Base-by-base conservation (phyloP, 2,329 filamentous ascomycete species). In the Stemphylium vesicarium region DNA sequence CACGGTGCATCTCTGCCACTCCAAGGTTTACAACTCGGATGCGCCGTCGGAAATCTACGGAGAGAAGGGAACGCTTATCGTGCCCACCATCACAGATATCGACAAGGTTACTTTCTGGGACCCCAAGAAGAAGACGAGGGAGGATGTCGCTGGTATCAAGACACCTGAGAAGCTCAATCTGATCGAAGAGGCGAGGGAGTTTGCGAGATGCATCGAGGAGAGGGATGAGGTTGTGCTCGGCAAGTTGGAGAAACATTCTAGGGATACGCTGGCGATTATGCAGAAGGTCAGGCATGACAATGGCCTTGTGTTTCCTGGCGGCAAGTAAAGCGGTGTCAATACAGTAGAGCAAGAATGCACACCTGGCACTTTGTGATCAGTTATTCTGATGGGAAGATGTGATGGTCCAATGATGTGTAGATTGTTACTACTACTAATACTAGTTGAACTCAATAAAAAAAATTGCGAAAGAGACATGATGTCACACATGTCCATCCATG, bases 11-110 rank as follows among this genome's bases (percentile, higher is more conserved):
- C 62, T 80, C 70, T 64, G 69, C 73, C 57, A 67, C 38, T 72
- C 70, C 55, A 82, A 82, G 59, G 75, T 76, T 44, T 81, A 77
- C 59, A 75, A 71, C 29, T 78, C 74, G n/a, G 70, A 74, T 4
- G 76, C 78, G 13, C 77, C 77, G 6, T 72, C 47, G 29, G 80
- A 82, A 62, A 66, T 82, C 1, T 81, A 79, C 57, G 79, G 80
- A 11, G 76, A 80, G 60, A 79, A 77, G 54, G 80, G 79, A 2
- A 81, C 79, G 35, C 52, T 82, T 15, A 71, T 73, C 4, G 62
- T 79, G 9, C 79, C 79, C 35, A 74, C 64, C 0, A 77, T 80
- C 13, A 79, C 79, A 42, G 79, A 81, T 57, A 78, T 82, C 41
- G 71, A 72, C 38, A 73, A 64, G 20, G 66, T 82, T 32, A 71